Evolutionary conservation across 768 basidiomycete species (phyloP).

Genomic region (Kwoniella shandongensis): DNA sequence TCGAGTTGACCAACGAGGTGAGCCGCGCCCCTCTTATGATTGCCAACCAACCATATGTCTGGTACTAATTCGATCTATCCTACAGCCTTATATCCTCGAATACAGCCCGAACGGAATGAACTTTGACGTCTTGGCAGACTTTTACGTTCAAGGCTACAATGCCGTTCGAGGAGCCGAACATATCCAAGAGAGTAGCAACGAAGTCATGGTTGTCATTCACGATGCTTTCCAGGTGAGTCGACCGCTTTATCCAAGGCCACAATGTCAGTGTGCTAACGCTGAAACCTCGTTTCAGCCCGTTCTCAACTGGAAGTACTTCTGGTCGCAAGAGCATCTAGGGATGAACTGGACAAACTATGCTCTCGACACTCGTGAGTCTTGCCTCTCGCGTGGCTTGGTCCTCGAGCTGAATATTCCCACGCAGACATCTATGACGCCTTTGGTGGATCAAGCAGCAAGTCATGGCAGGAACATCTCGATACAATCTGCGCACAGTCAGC

Average conservation of each 20-base stretch:
- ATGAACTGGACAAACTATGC: constrained; percentile 45
- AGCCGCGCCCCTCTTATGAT: constrained; percentile 10
- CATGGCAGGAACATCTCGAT: constrained; percentile 40
- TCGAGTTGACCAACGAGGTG: constrained; percentile 36
- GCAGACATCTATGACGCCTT: constrained; percentile 44
- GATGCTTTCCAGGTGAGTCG: constrained; percentile 42
- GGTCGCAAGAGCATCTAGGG: constrained; percentile 22
- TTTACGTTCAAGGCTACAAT: constrained; percentile 38
- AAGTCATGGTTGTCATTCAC: constrained; percentile 46
- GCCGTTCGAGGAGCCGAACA: constrained; percentile 35
- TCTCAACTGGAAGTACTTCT: constrained; percentile 44
- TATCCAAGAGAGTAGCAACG: constrained; percentile 27
- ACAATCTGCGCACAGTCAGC: constrained; percentile 28
- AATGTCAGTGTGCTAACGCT: background rate
- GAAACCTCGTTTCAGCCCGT: constrained; percentile 18
- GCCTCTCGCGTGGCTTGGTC: background rate
- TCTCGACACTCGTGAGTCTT: constrained; percentile 39
- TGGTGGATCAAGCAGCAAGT: constrained; percentile 18
- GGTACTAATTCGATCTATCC: background rate
- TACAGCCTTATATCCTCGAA: constrained; percentile 38
- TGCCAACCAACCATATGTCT: background rate
- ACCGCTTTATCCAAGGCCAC: background rate
- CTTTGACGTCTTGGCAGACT: constrained; percentile 33
- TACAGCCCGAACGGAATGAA: constrained; percentile 38
- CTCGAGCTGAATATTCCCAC: background rate